A percentile compares a stretch with the other conserved stretches of the same genome.
phyloP scores from a whole-genome alignment of 2,329 filamentous ascomycete genomes.

The Talaromyces sp. region DNA sequence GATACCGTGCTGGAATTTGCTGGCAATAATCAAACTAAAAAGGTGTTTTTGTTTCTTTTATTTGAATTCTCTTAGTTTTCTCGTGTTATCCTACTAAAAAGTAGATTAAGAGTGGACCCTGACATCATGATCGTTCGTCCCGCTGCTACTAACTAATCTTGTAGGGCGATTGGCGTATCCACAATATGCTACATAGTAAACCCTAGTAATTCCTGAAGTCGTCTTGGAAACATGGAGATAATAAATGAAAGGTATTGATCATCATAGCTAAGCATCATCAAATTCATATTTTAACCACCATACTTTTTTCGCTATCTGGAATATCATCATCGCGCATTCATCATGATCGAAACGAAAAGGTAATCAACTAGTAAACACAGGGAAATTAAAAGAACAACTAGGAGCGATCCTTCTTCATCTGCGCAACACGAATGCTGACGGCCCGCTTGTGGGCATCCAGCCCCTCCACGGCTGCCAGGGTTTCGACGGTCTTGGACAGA shows the following conservation, averaged over 20 bases:
- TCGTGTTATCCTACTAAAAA: too few relatives aligned
- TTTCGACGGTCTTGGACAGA: conserved; percentile 89
- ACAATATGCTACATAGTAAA: too few relatives aligned
- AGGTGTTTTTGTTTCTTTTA: not conserved
- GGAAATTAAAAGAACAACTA: conserved; percentile 9
- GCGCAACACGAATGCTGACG: conserved; percentile 65
- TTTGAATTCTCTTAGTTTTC: not conserved
- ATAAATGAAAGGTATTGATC: too few relatives aligned
- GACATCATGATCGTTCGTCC: conserved; percentile 5
- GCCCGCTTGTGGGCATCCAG: conserved; percentile 87
- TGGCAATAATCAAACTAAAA: not conserved
- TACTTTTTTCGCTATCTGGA: conserved; percentile 18
- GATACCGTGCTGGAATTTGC: conserved; percentile 2
- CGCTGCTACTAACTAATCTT: conserved; percentile 1
- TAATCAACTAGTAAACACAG: not conserved
- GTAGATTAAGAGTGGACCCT: not conserved
- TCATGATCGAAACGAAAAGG: conserved; percentile 13
- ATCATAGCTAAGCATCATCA: not conserved
- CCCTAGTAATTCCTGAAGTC: too few relatives aligned
- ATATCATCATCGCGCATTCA: conserved; percentile 23
- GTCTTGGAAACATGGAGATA: too few relatives aligned
- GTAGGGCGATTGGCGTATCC: not conserved
- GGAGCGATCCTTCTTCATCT: conserved; percentile 36
- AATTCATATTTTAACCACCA: not conserved
- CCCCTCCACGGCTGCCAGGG: conserved; percentile 90